Evolutionary conservation across 139 green algal species (phyloP).

Genomic region (Nannochloris sp.): DNA sequence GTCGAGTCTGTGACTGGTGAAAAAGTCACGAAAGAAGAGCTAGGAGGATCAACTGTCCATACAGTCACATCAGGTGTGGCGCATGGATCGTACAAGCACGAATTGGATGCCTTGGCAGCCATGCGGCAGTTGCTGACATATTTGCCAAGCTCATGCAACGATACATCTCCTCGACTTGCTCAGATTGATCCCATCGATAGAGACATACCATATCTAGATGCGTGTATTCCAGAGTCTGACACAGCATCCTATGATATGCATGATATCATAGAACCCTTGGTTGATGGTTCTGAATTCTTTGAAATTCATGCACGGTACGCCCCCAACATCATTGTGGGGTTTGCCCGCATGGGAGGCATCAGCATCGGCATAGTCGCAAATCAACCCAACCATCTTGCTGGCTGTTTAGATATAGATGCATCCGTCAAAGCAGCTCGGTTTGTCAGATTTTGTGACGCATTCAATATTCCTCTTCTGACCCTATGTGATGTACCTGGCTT

Average conservation of each 20-base stretch:
- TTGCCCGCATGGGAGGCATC: conserved; percentile 42
- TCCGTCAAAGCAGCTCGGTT: conserved; percentile 58
- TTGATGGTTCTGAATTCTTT: conserved; percentile 53
- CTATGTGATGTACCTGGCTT: conserved; percentile 66
- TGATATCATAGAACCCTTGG: conserved; percentile 33
- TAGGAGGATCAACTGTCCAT: conserved; percentile 50
- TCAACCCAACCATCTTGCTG: conserved; percentile 49
- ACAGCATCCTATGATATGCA: conserved; percentile 49
- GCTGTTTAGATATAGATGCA: conserved; percentile 62
- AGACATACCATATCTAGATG: conserved; percentile 30
- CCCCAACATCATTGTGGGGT: conserved; percentile 55
- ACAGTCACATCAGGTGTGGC: conserved; percentile 45
- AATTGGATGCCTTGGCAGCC: conserved; percentile 47
- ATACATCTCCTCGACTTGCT: not conserved
- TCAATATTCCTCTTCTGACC: conserved; percentile 60
- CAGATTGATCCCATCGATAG: conserved; percentile 23
- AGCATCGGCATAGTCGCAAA: conserved; percentile 63
- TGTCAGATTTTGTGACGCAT: conserved; percentile 64
- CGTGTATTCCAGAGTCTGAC: conserved; percentile 28
- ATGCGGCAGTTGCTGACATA: conserved; percentile 45
- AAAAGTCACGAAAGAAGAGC: conserved; percentile 41
- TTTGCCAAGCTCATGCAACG: conserved; percentile 38
- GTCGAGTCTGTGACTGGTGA: conserved; percentile 42
- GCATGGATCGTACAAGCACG: conserved; percentile 44
- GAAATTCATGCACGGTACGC: conserved; percentile 48